These are phyloP conservation scores for Metschnikowia shivogae DNA, from an alignment of 805 yeast species.

Conservation along the genomic window DNA sequence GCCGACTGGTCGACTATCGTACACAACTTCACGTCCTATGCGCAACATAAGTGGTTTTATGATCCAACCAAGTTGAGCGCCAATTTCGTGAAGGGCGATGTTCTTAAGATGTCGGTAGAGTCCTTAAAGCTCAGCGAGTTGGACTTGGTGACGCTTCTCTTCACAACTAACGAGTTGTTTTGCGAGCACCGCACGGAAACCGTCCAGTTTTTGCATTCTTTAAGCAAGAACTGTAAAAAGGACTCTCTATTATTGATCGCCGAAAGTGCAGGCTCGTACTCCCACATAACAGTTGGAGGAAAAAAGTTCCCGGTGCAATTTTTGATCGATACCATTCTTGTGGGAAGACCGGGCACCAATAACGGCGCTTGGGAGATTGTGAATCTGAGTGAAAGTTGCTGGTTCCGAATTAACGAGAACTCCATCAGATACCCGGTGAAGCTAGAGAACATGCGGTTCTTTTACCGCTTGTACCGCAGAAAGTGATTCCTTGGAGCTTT, in stretches of 20 bases:
- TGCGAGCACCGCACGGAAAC: slow-evolving; percentile 61
- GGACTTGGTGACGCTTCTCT: slow-evolving; percentile 65
- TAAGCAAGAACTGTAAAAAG: slow-evolving; percentile 46
- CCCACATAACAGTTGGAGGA: slow-evolving; percentile 70
- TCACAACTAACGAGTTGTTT: slow-evolving; percentile 86
- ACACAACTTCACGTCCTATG: slow-evolving; percentile 37
- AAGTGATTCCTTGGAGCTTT: slow-evolving; percentile 20
- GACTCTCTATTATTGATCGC: slow-evolving; percentile 66
- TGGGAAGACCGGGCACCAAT: slow-evolving; percentile 43
- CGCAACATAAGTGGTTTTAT: slow-evolving; percentile 53
- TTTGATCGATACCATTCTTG: slow-evolving; percentile 65
- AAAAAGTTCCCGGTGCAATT: slow-evolving; percentile 81
- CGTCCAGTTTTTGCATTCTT: slow-evolving; percentile 33
- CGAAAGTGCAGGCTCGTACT: slow-evolving; percentile 89
- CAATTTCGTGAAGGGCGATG: slow-evolving; percentile 28
- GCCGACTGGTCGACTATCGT: slow-evolving; percentile 71
- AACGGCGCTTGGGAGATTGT: slow-evolving; percentile 64
- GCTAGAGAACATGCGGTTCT: slow-evolving; percentile 84
- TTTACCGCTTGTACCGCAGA: slow-evolving; percentile 68
- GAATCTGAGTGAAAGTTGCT: slow-evolving; percentile 65
- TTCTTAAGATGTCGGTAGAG: slow-evolving; percentile 20
- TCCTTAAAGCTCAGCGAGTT: slow-evolving; percentile 16
- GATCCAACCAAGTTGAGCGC: slow-evolving; percentile 26
- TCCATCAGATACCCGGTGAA: slow-evolving; percentile 58
- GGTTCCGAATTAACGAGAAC: slow-evolving; percentile 62